These are phyloP conservation scores for Casuarina equisetifolia DNA, from an alignment of 306 rosid genomes.

Conservation along the genomic window DNA sequence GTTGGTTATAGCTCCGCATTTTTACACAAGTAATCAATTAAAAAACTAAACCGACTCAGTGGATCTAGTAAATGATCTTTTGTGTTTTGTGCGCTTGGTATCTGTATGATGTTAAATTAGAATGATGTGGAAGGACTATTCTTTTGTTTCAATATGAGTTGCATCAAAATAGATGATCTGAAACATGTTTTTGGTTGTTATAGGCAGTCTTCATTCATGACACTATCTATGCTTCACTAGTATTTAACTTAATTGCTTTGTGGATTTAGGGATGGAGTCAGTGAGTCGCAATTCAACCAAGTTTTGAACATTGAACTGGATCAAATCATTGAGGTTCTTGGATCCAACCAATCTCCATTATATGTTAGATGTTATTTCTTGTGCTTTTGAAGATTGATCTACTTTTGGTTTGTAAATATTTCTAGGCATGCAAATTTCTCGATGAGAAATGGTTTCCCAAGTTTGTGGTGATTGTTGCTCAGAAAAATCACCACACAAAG, in stretches of 20 bases:
- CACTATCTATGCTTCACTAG: neutral
- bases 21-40: too few relatives aligned
- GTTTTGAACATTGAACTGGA: slow-evolving; percentile 76
- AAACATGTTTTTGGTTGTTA: neutral
- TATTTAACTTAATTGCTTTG: neutral
- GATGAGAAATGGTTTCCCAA: slow-evolving; percentile 86
- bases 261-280: slow-evolving; percentile 82
- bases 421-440: slow-evolving; percentile 78
- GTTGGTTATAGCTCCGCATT: too few relatives aligned
- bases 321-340: slow-evolving; percentile 72
- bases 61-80: too few relatives aligned
- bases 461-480: slow-evolving; percentile 82
- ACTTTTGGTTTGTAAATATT: neutral
- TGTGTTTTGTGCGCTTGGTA: too few relatives aligned
- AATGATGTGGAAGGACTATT: too few relatives aligned
- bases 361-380: neutral
- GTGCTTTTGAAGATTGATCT: neutral
- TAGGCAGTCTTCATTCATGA: neutral
- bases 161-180: neutral
- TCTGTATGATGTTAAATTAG: too few relatives aligned
- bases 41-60: too few relatives aligned
- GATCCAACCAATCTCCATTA: neutral
- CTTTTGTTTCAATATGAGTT: neutral
- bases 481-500: slow-evolving; percentile 88
- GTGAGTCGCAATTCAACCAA: slow-evolving; percentile 90